Conservation (phyloP, 139 green algal genomes). For the Trebouxia sp. region DNA sequence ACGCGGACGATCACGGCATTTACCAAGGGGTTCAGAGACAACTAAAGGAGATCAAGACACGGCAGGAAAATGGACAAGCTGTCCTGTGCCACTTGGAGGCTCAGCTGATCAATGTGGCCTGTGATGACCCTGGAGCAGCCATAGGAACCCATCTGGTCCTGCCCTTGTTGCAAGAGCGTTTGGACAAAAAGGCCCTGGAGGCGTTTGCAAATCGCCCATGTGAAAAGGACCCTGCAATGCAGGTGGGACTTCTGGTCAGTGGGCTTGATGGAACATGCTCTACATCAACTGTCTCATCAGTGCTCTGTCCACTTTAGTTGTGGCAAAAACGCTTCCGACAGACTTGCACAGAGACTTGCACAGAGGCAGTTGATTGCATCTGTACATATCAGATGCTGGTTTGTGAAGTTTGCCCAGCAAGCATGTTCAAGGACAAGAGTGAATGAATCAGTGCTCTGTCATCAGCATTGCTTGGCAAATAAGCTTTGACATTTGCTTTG, state of each 20-base stretch:
- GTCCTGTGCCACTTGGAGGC: slow-evolving; percentile 79
- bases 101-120: slow-evolving; percentile 76
- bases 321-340: too few relatives aligned
- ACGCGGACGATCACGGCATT: slow-evolving; percentile 70
- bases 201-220: slow-evolving; percentile 49
- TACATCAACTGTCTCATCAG: too few relatives aligned
- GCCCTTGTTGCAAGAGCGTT: slow-evolving; percentile 68
- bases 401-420: too few relatives aligned
- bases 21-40: slow-evolving; percentile 64
- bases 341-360: too few relatives aligned
- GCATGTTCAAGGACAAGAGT: too few relatives aligned
- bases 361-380: too few relatives aligned
- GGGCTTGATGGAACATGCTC: too few relatives aligned
- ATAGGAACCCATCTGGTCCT: slow-evolving; percentile 72
- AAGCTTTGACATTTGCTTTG: too few relatives aligned
- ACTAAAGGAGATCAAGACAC: slow-evolving; percentile 55
- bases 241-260: not conserved
- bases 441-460: too few relatives aligned
- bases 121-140: slow-evolving; percentile 75
- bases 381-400: too few relatives aligned
- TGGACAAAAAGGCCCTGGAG: slow-evolving; percentile 60
- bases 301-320: too few relatives aligned
- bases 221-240: slow-evolving; percentile 36
- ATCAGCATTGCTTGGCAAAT: too few relatives aligned
- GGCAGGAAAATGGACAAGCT: slow-evolving; percentile 69